phyloP scores from a whole-genome alignment of 1,139 yeast genomes.

The Kurtzmaniella quercitrusa region DNA sequence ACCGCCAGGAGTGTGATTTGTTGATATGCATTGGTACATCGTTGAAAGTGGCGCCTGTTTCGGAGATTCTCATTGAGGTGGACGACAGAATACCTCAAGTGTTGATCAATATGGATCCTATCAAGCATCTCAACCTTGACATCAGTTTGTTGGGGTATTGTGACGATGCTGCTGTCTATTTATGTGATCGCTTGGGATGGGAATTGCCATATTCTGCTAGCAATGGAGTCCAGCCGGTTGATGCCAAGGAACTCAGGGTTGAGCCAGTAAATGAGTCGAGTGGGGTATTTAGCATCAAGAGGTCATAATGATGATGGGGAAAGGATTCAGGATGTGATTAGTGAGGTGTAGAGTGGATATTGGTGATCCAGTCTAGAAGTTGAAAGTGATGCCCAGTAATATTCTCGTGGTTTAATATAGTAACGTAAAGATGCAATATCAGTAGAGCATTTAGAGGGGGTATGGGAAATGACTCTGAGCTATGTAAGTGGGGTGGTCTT shows the following conservation, averaged over 20 bases:
- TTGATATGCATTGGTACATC: constrained; percentile 91
- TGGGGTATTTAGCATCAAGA: constrained; percentile 16
- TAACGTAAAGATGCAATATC: too few species aligned
- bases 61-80: constrained; percentile 77
- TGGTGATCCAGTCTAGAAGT: too few species aligned
- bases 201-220: constrained; percentile 49
- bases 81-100: constrained; percentile 77
- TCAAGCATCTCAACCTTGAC: constrained; percentile 79
- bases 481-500: too few species aligned
- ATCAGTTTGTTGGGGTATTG: constrained; percentile 77
- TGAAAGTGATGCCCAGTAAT: too few species aligned
- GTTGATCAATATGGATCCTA: constrained; percentile 74
- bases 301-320: not conserved
- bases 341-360: too few species aligned
- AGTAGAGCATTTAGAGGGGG: too few species aligned
- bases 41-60: constrained; percentile 93
- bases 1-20: constrained; percentile 68
- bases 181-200: constrained; percentile 66
- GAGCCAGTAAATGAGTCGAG: constrained; percentile 18
- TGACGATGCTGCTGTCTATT: constrained; percentile 75
- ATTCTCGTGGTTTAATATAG: too few species aligned
- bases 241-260: constrained; percentile 17
- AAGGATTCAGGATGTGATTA: not conserved
- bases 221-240: not conserved
- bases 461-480: too few species aligned